Conservation (phyloP, 257 asterid species). For the Henckelia pumila region DNA sequence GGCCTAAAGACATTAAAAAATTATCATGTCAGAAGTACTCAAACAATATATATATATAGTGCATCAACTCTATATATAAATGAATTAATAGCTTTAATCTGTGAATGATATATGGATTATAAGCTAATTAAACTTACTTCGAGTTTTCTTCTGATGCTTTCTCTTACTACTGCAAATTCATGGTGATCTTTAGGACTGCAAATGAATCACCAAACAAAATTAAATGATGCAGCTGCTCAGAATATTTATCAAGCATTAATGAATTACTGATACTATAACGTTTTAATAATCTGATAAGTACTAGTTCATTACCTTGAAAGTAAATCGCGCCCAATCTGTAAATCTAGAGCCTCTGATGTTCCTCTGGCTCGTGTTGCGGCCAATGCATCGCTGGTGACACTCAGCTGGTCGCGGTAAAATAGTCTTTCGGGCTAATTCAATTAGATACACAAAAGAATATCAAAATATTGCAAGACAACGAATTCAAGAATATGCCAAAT, state of each 20-base stretch:
- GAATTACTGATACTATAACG: conserved; percentile 2
- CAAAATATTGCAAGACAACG: conserved; percentile 12
- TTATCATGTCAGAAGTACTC: background rate
- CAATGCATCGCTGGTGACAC: conserved; percentile 86
- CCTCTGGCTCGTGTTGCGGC: conserved; percentile 98
- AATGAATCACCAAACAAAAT: background rate
- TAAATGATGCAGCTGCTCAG: background rate
- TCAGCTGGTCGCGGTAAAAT: conserved; percentile 68
- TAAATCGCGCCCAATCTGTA: conserved; percentile 78
- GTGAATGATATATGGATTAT: background rate
- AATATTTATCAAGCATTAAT: conserved; percentile 3
- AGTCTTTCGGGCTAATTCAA: conserved; percentile 80
- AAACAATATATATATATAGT: background rate
- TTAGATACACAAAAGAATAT: conserved; percentile 20
- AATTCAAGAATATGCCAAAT: background rate
- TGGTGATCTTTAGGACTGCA: conserved; percentile 88
- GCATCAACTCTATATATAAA: background rate
- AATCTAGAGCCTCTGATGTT: conserved; percentile 63
- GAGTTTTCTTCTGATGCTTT: conserved; percentile 65
- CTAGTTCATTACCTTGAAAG: conserved; percentile 65
- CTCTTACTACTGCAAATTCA: conserved; percentile 88
- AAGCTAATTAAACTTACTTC: conserved; percentile 69
- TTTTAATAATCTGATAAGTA: background rate
- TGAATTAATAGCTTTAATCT: background rate
- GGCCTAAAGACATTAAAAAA: conserved; percentile 37